Percentiles rank a stretch among this genome's conserved stretches.
Conservation (phyloP, 192 early-diverging fungal species). For the Backusella mclennaniae region DNA sequence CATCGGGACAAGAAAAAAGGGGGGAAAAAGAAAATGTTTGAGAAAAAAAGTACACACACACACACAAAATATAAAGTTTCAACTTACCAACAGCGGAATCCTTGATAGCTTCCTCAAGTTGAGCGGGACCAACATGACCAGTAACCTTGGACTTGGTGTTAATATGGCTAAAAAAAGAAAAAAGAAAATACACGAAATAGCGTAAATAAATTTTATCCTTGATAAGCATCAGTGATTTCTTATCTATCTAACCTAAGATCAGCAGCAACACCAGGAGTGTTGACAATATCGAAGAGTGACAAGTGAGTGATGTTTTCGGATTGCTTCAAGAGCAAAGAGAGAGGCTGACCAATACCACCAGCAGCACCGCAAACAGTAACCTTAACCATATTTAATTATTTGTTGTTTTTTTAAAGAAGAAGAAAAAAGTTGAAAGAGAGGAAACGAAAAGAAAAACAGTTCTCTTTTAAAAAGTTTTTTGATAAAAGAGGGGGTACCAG, state of each 20-base stretch:
- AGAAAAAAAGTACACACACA: background rate
- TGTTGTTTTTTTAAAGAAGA: background rate
- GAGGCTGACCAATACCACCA: conserved; percentile 97
- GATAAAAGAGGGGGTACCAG: background rate
- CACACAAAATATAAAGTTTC: background rate
- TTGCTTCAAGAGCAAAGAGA: conserved; percentile 93
- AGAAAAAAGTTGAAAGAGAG: conserved; percentile 14
- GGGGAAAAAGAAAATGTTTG: background rate
- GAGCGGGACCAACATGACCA: conserved; percentile 60
- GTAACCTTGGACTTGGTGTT: conserved; percentile 40
- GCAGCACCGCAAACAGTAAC: conserved; percentile 75
- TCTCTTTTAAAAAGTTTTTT: conserved; percentile 7
- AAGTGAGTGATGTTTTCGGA: conserved; percentile 84
- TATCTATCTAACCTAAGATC: conserved; percentile 89
- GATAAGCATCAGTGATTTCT: background rate
- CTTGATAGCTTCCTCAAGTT: conserved; percentile 69
- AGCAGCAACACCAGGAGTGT: conserved; percentile 96
- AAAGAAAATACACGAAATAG: background rate
- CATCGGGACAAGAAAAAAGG: background rate
- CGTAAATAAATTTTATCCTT: background rate
- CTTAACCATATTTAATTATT: conserved; percentile 37
- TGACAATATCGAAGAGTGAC: conserved; percentile 92
- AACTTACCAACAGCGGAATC: conserved; percentile 45
- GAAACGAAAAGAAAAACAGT: conserved; percentile 1
- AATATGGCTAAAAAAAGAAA: conserved; percentile 22